Conservation (phyloP, 352 stramenopile genomes). For the Phytophthora crassamura region DNA sequence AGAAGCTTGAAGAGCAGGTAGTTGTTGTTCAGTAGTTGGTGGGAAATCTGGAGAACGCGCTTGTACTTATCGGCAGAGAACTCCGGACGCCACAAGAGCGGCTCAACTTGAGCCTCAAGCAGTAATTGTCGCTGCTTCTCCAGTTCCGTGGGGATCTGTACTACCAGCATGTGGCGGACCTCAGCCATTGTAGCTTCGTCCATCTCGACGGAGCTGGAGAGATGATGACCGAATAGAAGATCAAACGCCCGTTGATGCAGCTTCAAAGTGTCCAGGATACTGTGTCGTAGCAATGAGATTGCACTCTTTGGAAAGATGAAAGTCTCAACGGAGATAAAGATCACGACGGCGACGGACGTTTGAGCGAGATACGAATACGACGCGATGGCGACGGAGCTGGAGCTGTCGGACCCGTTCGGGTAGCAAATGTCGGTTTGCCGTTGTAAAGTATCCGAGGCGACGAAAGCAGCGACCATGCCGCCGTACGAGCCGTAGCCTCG, state of each 20-base stretch:
- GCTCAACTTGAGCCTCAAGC: conserved; percentile 61
- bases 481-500: conserved; percentile 71
- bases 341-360: conserved; percentile 72
- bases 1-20: conserved; percentile 81
- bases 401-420: conserved; percentile 44
- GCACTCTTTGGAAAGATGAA: conserved; percentile 72
- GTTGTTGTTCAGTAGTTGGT: conserved; percentile 83
- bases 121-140: conserved; percentile 64
- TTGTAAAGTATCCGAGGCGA: conserved; percentile 68
- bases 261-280: conserved; percentile 71
- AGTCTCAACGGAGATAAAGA: conserved; percentile 77
- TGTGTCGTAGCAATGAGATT: conserved; percentile 60
- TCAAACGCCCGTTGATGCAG: conserved; percentile 65
- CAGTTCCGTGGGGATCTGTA: conserved; percentile 57
- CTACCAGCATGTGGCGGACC: conserved; percentile 57
- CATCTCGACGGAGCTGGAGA: conserved; percentile 60
- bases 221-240: conserved; percentile 70
- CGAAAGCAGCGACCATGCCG: conserved; percentile 75
- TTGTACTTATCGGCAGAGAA: conserved; percentile 81
- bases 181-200: conserved; percentile 53
- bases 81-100: conserved; percentile 62
- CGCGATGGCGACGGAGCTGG: conserved; percentile 53
- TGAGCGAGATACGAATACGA: conserved; percentile 80
- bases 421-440: conserved; percentile 65
- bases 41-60: conserved; percentile 60